phyloP scores from a whole-genome alignment of 2,329 filamentous ascomycete species.

The Colletotrichum gloeosporioides region DNA sequence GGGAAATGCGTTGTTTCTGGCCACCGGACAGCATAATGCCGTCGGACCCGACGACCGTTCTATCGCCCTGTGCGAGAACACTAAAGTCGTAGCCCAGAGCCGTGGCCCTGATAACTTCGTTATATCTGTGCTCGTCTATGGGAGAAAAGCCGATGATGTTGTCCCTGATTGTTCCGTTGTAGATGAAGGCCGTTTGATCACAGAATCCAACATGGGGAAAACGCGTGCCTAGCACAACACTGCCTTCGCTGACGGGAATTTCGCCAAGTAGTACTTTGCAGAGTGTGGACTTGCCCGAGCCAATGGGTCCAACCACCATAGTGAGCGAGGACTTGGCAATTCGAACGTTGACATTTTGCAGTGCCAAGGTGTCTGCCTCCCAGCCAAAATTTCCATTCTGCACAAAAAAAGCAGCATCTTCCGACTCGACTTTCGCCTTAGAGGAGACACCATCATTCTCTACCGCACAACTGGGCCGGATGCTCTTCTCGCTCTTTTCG shows the following conservation, averaged over 20 bases:
- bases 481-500: neutral
- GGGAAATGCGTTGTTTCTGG: conserved; percentile 33
- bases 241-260: conserved; percentile 25
- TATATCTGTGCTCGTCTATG: conserved; percentile 24
- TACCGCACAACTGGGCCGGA: neutral
- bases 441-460: too few relatives aligned
- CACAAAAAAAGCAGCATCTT: neutral
- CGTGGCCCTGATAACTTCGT: conserved; percentile 23
- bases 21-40: conserved; percentile 39
- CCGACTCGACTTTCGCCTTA: too few relatives aligned
- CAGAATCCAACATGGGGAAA: conserved; percentile 33
- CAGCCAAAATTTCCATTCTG: conserved; percentile 36
- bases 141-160: conserved; percentile 26
- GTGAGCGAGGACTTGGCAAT: conserved; percentile 37
- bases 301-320: conserved; percentile 44
- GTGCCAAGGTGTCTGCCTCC: conserved; percentile 27
- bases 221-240: conserved; percentile 11
- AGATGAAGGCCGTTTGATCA: conserved; percentile 32
- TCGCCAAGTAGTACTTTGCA: conserved; percentile 41
- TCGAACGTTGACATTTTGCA: conserved; percentile 35
- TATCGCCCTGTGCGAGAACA: conserved; percentile 32
- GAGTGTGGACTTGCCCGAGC: conserved; percentile 44
- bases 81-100: conserved; percentile 23
- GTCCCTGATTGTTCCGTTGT: conserved; percentile 26
- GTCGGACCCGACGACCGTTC: conserved; percentile 35